Conservation (phyloP, 164 flowering plant species). For the Sextonia rubra region DNA sequence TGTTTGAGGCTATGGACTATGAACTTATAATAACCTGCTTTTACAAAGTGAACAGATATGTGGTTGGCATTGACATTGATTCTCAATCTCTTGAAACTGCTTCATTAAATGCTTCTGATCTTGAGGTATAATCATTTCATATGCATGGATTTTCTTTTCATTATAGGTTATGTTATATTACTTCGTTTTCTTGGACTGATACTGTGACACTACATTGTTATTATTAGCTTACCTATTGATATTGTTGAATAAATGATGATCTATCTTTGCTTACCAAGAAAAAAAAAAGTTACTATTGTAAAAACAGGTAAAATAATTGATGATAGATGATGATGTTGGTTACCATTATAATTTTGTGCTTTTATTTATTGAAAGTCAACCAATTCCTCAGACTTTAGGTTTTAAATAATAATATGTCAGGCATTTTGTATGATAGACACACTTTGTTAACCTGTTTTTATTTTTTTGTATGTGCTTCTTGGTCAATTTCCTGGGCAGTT, state of each 20-base stretch:
- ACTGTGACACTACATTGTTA: too few species aligned
- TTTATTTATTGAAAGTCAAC: not conserved
- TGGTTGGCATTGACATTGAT: conserved; percentile 81
- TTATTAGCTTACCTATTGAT: too few species aligned
- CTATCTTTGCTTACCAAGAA: too few species aligned
- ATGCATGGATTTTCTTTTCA: not conserved
- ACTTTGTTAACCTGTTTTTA: conserved; percentile 14
- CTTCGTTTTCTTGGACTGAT: too few species aligned
- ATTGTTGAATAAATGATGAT: too few species aligned
- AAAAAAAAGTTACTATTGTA: not conserved
- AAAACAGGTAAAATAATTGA: not conserved
- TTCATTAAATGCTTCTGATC: conserved; percentile 68
- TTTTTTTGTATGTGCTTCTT: not conserved
- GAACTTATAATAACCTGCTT: not conserved
- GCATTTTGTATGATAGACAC: not conserved
- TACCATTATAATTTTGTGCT: not conserved
- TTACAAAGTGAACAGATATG: conserved; percentile 42
- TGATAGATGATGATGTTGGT: not conserved
- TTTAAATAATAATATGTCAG: not conserved
- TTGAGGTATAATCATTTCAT: conserved; percentile 52
- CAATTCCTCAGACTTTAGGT: not conserved
- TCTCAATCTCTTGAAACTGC: conserved; percentile 73
- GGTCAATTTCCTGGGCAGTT: conserved; percentile 40
- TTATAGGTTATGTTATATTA: too few species aligned
- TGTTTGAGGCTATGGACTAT: too few species aligned